Evolutionary conservation across 75 land plant species (phyloP), one percentile per base, ranked within the genome.

Genomic region (Isoetes taiwanensis): DNA sequence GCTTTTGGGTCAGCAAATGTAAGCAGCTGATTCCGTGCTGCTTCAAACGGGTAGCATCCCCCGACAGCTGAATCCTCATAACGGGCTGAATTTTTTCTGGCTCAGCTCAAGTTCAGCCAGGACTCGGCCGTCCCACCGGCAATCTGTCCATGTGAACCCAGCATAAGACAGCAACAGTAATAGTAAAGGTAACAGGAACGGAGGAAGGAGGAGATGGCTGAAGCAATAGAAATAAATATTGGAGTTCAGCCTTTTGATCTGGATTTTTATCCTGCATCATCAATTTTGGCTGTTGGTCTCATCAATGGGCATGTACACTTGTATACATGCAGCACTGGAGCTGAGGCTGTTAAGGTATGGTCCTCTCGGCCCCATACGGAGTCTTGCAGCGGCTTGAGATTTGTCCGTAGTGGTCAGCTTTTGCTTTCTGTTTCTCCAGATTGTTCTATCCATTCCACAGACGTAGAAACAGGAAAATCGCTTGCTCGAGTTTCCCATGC

Each of bases 341-440:
- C 67, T 1, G 38, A 31, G 30, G 74, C 78, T 0, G 72, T 78
- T 81, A 42, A 24, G 0, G 16, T 60, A 19, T 20, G 16, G 6
- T 14, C 8, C 34, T 34, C 8, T 11, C 28, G 3, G 2, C 14
- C 86, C 2, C 96, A 90, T 32, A 62, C 12, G 2, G 83, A 90
- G 43, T 90, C 96, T 4, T 90, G 96, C 57, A 66, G 96, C 68
- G 81, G 81, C 2, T 72, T 78, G 38, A 65, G 96, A 2, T 90
- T 90, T 55, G 60, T 71, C 58, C 68, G 78, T 31, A 76, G 58
- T 52, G 96, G 96, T 2, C 67, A 41, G n/a, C n/a, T n/a, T n/a
- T n/a, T n/a, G n/a, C n/a, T n/a, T n/a, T n/a, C n/a, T n/a, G n/a
- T 68, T 3, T 91, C 97, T 17, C 74, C 82, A 19, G 97, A 91